These are phyloP conservation scores for Fusarium redolens DNA, from an alignment of 2,329 filamentous ascomycete genomes.

Conservation along the genomic window DNA sequence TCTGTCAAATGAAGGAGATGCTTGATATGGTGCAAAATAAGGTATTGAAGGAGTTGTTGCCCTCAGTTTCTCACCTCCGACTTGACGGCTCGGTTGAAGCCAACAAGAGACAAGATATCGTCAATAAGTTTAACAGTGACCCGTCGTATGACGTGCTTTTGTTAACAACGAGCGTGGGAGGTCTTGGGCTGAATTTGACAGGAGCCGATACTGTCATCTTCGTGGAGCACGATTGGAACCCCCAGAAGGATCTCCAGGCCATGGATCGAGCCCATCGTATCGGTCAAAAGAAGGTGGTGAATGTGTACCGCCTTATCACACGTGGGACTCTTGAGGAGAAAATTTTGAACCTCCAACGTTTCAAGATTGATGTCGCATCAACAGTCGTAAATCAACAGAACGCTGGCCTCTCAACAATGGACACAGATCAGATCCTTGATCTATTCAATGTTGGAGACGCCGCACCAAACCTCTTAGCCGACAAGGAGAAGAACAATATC, in stretches of 20 bases:
- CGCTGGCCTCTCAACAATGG: constrained; percentile 92
- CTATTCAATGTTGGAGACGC: constrained; percentile 91
- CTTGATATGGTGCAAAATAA: constrained; percentile 98
- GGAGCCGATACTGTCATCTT: constrained; percentile 99
- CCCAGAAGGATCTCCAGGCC: constrained; percentile 96
- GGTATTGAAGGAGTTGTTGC: constrained; percentile 90
- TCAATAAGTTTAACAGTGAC: constrained; percentile 98
- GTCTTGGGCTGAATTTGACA: constrained; percentile 92
- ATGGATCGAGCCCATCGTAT: constrained; percentile 99
- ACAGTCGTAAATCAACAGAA: constrained; percentile 99
- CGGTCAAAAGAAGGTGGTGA: constrained; percentile 99
- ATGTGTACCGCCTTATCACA: constrained; percentile 97
- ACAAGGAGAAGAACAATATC: constrained; percentile 67
- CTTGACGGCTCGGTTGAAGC: constrained; percentile 94
- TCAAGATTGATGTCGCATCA: constrained; percentile 98
- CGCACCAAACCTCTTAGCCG: constrained; percentile 72
- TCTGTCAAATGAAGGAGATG: constrained; percentile 99
- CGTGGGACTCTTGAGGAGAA: constrained; percentile 97
- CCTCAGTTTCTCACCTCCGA: constrained; percentile 91
- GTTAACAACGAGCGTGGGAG: constrained; percentile 94
- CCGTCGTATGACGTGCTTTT: constrained; percentile 95
- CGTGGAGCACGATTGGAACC: constrained; percentile 99
- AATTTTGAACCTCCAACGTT: constrained; percentile 96
- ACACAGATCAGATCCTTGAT: constrained; percentile 97
- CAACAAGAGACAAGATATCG: constrained; percentile 93